Base-by-base conservation (phyloP, 495 filamentous ascomycete genomes). In the Chaetomidium leptoderma region DNA sequence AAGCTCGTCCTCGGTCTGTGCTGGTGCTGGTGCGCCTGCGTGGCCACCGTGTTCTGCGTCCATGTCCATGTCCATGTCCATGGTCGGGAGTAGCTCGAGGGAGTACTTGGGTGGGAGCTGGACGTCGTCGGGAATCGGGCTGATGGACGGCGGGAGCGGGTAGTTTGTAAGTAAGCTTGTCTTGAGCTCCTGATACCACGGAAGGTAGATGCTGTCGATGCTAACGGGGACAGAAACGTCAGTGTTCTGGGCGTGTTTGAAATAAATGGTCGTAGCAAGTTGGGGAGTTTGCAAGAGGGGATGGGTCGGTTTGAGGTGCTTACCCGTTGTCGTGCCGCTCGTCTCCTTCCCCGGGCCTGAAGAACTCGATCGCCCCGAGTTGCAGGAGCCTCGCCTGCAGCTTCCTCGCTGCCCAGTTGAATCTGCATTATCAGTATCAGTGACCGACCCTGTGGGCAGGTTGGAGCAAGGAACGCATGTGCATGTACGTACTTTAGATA, bases 291-390 rank as follows among this genome's bases (percentile, higher is more conserved):
- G n/a, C n/a, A n/a, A 21, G 33, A 32, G n/a, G n/a, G n/a, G n/a
- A n/a, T n/a, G n/a, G n/a, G n/a, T n/a, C n/a, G n/a, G n/a, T n/a
- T n/a, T 16, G 11, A 14, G 19, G 11, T 10, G 53, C 83, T 66
- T 70, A 95, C 88, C 93, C 93, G 78, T 97, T 91, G 36, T 86
- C 81, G 80, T 96, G 89, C 64, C 92, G 88, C 59, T 96, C 91
- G 68, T 99, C 95, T 37, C 85, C 90, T 68, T 97, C 93, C 2
- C 89, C 92, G 40, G 85, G 77, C 23, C 82, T 82, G 63, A 86
- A 87, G 59, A 91, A 79, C 55, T 92, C 86, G 42, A 79, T 78
- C 6, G 89, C 95, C 1, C 93, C 91, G 7, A 99, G 79, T 69
- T 97, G 93, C 36, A 87, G 62, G 24, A 99, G 78, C 39, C 93